A percentile compares a stretch with the other conserved stretches of the same genome.
phyloP scores from a whole-genome alignment of 768 basidiomycete species.

The Boletus vinaceobasis region DNA sequence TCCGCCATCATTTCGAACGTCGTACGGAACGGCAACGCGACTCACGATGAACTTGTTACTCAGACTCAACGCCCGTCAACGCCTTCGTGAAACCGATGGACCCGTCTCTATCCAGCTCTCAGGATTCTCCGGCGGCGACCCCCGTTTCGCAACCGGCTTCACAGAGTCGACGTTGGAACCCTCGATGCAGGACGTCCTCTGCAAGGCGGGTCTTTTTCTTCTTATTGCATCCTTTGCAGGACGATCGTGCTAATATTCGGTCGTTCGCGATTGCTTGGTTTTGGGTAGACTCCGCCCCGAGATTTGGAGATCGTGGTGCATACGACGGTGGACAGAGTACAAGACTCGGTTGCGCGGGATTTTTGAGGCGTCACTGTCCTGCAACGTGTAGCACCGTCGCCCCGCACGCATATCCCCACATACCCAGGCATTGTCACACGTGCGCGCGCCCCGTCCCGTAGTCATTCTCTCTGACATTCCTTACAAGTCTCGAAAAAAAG shows the following conservation, averaged over 20 bases:
- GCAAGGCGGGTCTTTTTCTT: constrained; percentile 2
- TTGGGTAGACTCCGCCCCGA: background rate
- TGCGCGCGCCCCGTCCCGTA: background rate
- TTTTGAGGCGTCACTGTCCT: background rate
- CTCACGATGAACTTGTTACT: background rate
- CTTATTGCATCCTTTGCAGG: background rate
- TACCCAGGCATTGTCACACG: background rate
- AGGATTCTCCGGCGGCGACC: constrained; percentile 26
- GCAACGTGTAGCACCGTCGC: background rate
- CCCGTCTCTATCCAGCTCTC: constrained; percentile 44
- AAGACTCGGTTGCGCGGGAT: background rate
- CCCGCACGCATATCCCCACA: background rate
- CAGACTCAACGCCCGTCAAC: constrained; percentile 46
- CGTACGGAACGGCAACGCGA: background rate
- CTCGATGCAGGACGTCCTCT: background rate
- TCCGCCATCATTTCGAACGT: background rate
- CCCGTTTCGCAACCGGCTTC: constrained; percentile 3
- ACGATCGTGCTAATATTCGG: background rate
- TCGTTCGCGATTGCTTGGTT: background rate
- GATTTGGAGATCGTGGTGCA: constrained; percentile 13
- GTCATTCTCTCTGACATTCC: background rate
- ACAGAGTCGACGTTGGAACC: background rate
- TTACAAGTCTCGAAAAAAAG: background rate
- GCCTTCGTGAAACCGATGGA: constrained; percentile 36
- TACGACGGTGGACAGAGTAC: background rate